Percentiles rank a stretch among this genome's conserved stretches.
These are phyloP conservation scores for Leccinum obscurum DNA, from an alignment of 768 basidiomycete genomes.

Conservation along the genomic window DNA sequence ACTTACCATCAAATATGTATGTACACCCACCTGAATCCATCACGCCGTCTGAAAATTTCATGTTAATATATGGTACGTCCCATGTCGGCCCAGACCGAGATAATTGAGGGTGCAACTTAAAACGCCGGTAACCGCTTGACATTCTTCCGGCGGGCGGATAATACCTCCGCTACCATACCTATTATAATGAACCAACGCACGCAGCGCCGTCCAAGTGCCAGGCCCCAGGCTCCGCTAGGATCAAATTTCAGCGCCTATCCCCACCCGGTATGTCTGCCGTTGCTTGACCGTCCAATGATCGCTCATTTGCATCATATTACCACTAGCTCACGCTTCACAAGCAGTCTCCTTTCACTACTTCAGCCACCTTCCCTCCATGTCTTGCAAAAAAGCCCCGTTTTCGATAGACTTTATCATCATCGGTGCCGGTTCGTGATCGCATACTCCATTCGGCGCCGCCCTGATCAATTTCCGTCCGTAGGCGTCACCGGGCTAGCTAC, in stretches of 20 bases:
- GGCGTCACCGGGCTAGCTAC: slow-evolving; percentile 57
- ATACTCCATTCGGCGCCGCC: not conserved
- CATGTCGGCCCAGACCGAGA: not conserved
- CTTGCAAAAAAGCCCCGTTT: slow-evolving; percentile 25
- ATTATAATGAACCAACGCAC: slow-evolving; percentile 4
- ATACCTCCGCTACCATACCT: slow-evolving; percentile 13
- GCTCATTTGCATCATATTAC: slow-evolving; percentile 1
- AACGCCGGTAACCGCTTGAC: slow-evolving; percentile 6
- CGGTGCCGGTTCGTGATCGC: slow-evolving; percentile 27
- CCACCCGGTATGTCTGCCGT: not conserved
- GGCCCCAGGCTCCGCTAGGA: slow-evolving; percentile 21
- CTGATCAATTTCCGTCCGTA: slow-evolving; percentile 5
- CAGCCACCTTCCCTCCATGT: slow-evolving; percentile 13
- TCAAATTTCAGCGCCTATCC: slow-evolving; percentile 2
- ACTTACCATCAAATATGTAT: not conserved
- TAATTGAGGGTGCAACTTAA: slow-evolving; percentile 10
- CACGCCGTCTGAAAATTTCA: not conserved
- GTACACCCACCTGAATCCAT: not conserved
- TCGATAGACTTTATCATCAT: slow-evolving; percentile 34
- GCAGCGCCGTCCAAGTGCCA: slow-evolving; percentile 12
- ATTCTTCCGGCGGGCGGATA: not conserved
- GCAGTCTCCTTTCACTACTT: not conserved
- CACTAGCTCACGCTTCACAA: not conserved
- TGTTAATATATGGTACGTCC: not conserved
- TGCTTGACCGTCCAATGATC: slow-evolving; percentile 23